Conservation (phyloP, 495 filamentous ascomycete genomes). For the Pyrenula aspistea region DNA sequence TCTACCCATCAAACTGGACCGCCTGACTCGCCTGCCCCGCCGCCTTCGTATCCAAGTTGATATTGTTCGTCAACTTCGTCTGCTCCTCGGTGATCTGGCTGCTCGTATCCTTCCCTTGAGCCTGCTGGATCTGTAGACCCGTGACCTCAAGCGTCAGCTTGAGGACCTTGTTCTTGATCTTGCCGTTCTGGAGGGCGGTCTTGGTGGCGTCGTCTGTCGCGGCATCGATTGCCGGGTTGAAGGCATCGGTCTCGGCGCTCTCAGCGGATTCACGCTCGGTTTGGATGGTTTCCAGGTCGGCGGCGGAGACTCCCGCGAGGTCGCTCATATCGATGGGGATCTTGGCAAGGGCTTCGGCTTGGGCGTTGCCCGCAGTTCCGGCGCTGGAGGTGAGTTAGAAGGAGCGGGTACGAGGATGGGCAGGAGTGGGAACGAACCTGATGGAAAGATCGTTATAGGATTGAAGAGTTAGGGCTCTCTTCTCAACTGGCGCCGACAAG, state of each 20-base stretch:
- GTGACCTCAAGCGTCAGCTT: slow-evolving; percentile 31
- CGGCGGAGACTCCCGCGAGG: not conserved
- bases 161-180: slow-evolving; percentile 44
- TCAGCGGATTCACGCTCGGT: slow-evolving; percentile 1
- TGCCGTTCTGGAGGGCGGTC: slow-evolving; percentile 32
- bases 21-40: slow-evolving; percentile 19
- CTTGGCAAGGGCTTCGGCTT: slow-evolving; percentile 3
- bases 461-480: not conserved
- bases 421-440: not conserved
- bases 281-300: slow-evolving; percentile 2
- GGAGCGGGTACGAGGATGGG: not conserved
- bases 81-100: slow-evolving; percentile 21
- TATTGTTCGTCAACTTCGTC: slow-evolving; percentile 33
- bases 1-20: slow-evolving; percentile 22
- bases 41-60: slow-evolving; percentile 22
- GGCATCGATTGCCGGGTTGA: slow-evolving; percentile 1
- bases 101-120: slow-evolving; percentile 20
- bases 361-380: slow-evolving; percentile 2
- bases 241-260: not conserved
- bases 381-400: not conserved
- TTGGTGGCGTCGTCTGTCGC: slow-evolving; percentile 2
- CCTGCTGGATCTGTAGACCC: slow-evolving; percentile 18
- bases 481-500: not conserved
- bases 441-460: not conserved
- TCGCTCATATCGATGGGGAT: not conserved